Base-by-base conservation (phyloP, 139 green algal species). In the Chlorella sp. region DNA sequence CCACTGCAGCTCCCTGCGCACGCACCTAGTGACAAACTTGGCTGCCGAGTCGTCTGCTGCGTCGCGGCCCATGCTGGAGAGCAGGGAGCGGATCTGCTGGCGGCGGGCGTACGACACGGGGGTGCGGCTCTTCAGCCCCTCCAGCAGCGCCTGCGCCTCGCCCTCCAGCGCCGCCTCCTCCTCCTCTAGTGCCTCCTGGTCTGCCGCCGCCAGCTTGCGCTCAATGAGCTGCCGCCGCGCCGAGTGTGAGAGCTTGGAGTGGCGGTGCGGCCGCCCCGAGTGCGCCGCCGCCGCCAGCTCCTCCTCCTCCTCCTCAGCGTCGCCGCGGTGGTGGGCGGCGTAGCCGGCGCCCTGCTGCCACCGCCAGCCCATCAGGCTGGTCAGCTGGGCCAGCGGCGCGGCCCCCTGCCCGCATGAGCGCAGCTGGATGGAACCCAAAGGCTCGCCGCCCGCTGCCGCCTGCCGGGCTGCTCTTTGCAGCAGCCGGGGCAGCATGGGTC, bases 21-120 rank as follows among this genome's bases (percentile, higher is more conserved):
- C 78, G 11, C 78, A 87, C 77, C 73, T 70, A 3, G 74, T 38
- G 7, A 88, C 78, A 75, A 88, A 88, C 14, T 38, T 9, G 14
- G 46, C 46, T 36, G 84, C 84, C 9, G 28, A 75, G 40, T 28
- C 67, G 36, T 81, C 56, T 62, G n/a, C 78, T 65, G 58, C 30
- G 58, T 62, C 22, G 1, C 78, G 36, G 13, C 38, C 38, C 76
- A 44, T n/a, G 38, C 11, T 28, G 14, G 34, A 56, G 20, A 83
- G 77, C 60, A 83, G 41, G 28, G 40, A 43, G 14, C 44, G 14
- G 11, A 82, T 82, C 36, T 82, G 36, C 51, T 54, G 43, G 43
- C 72, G 51, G 51, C 51, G 51, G 51, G 51, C 51, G 16, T 26
- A 60, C 51, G 51, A 60, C 51, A 60, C 51, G 51, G 51, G 51